Conservation (phyloP, 306 rosid genomes). For the Coriaria nepalensis region DNA sequence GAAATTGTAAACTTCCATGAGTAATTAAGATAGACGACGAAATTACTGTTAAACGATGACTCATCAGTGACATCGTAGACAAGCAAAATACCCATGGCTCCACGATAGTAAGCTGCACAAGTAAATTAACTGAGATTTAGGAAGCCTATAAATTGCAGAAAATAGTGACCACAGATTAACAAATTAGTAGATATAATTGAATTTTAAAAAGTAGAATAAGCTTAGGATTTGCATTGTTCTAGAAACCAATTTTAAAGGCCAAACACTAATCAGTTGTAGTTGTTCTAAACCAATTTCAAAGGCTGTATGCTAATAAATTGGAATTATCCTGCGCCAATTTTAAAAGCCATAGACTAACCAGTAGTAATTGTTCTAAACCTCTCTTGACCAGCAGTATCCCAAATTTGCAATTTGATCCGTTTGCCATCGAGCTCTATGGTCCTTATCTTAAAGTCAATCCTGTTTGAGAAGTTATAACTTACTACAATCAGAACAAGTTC, state of each 20-base stretch:
- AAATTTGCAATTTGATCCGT: slow-evolving; percentile 85
- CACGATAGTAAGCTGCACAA: slow-evolving; percentile 76
- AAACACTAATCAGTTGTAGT: too few species aligned
- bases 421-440: slow-evolving; percentile 87
- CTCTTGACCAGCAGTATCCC: slow-evolving; percentile 98
- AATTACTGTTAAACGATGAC: slow-evolving; percentile 82
- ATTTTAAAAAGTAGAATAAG: too few species aligned
- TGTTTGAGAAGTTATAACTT: slow-evolving; percentile 19
- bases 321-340: not conserved
- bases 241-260: too few species aligned
- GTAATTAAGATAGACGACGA: slow-evolving; percentile 18
- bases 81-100: slow-evolving; percentile 96
- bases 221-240: too few species aligned
- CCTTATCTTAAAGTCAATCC: slow-evolving; percentile 91
- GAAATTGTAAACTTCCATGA: not conserved
- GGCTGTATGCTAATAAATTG: too few species aligned
- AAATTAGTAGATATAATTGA: too few species aligned
- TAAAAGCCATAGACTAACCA: slow-evolving; percentile 58
- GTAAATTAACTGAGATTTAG: slow-evolving; percentile 6
- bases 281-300: too few species aligned
- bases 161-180: not conserved
- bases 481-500: slow-evolving; percentile 13
- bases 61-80: slow-evolving; percentile 91
- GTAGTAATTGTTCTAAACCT: slow-evolving; percentile 88
- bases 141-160: not conserved